Conservation (phyloP, 2,329 filamentous ascomycete genomes). For the Calonectria pauciramosa region DNA sequence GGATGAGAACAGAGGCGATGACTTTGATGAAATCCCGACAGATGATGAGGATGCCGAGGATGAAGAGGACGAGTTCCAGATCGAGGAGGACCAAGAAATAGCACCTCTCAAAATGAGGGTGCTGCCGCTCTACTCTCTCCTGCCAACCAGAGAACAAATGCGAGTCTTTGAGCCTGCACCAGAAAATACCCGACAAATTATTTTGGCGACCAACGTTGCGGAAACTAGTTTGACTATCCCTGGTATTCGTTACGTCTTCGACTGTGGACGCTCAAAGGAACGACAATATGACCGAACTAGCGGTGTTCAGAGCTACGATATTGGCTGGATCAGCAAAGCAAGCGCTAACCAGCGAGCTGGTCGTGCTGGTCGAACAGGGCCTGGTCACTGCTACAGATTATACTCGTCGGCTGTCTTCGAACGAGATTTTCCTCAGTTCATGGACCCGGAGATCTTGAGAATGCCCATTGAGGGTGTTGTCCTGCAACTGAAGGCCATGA, state of each 20-base stretch:
- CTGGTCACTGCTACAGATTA: conserved; percentile 94
- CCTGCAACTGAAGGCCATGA: conserved; percentile 94
- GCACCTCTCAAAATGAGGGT: conserved; percentile 84
- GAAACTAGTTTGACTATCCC: conserved; percentile 98
- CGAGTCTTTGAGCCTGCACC: conserved; percentile 89
- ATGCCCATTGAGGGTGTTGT: conserved; percentile 96
- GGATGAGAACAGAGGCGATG: conserved; percentile 73
- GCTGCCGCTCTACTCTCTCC: conserved; percentile 91
- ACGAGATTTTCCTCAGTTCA: conserved; percentile 87
- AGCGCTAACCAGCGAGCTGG: conserved; percentile 92
- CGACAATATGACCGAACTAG: conserved; percentile 89
- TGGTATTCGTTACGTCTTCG: conserved; percentile 94
- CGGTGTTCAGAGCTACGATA: conserved; percentile 94
- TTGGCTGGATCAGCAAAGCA: conserved; percentile 98
- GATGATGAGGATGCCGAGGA: conserved; percentile 68
- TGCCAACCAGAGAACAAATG: conserved; percentile 92
- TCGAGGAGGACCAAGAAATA: conserved; percentile 72
- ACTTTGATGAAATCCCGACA: conserved; percentile 71
- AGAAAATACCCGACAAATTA: conserved; percentile 85
- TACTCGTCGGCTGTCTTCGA: conserved; percentile 97
- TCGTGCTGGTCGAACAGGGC: conserved; percentile 94
- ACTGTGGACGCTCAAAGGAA: conserved; percentile 93
- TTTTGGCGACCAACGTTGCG: conserved; percentile 95
- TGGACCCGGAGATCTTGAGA: conserved; percentile 88
- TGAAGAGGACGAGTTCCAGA: conserved; percentile 76